Percentiles rank a stretch among this genome's conserved stretches.
These are phyloP conservation scores for Pugionium dolabratum DNA, from an alignment of 345 rosid genomes.

Conservation along the genomic window DNA sequence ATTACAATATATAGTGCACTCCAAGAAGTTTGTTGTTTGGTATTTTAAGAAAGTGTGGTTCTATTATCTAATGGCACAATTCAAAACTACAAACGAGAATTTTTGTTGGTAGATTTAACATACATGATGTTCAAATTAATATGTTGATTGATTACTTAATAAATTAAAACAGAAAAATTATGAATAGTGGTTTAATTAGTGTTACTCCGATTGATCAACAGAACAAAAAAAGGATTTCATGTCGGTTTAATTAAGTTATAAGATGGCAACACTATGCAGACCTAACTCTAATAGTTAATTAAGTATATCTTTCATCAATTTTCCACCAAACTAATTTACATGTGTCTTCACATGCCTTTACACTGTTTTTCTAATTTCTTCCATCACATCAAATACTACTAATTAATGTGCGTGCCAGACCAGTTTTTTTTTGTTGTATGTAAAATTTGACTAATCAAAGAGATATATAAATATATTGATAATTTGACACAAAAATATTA, in stretches of 20 bases:
- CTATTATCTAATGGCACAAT: background rate
- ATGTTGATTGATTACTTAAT: too few relatives aligned
- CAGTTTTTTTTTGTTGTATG: background rate
- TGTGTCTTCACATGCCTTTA: slow-evolving; percentile 32
- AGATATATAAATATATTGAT: background rate
- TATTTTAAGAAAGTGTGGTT: slow-evolving; percentile 15
- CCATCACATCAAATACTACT: slow-evolving; percentile 7
- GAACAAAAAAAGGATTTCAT: background rate
- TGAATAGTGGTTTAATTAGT: background rate
- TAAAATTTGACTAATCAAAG: background rate
- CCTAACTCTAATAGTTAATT: slow-evolving; percentile 37
- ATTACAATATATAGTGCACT: background rate
- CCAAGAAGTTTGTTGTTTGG: background rate
- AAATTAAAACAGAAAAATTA: background rate
- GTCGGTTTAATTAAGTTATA: slow-evolving; percentile 17
- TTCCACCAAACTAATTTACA: slow-evolving; percentile 32
- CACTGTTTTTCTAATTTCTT: slow-evolving; percentile 6
- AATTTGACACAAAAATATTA: too few relatives aligned
- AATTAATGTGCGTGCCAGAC: slow-evolving; percentile 17
- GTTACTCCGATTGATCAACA: background rate
- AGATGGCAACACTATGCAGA: slow-evolving; percentile 26
- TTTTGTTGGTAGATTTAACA: slow-evolving; percentile 1
- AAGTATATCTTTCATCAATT: slow-evolving; percentile 30
- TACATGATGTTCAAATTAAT: background rate
- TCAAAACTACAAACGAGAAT: background rate